These are phyloP conservation scores for Cercospora sp. DNA, from an alignment of 2,329 filamentous ascomycete genomes.

Conservation along the genomic window DNA sequence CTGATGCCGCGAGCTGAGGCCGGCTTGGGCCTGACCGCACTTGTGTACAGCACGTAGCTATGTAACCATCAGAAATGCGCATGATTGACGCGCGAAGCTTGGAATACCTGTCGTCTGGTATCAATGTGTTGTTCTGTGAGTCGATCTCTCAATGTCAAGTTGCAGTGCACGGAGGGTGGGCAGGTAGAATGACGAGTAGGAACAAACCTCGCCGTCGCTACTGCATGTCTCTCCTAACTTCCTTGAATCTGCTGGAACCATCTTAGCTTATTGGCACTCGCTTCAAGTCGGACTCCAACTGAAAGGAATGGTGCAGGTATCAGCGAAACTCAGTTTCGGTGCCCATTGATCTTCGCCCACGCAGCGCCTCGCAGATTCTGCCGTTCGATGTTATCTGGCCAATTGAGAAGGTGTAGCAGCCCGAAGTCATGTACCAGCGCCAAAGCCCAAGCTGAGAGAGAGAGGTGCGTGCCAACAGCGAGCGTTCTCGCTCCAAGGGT, in stretches of 20 bases:
- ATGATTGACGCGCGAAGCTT: neutral
- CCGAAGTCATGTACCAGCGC: neutral
- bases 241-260: no score
- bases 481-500: neutral
- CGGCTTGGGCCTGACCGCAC: neutral
- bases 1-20: neutral
- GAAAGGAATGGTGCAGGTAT: no score
- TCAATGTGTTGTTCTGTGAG: neutral
- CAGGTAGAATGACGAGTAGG: no score
- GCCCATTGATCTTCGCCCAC: neutral
- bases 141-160: neutral
- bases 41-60: neutral
- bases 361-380: neutral
- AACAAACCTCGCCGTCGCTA: no score
- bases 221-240: no score
- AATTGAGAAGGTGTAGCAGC: neutral
- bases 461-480: neutral
- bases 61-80: neutral
- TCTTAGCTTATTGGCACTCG: no score
- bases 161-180: no score
- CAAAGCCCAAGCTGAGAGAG: neutral
- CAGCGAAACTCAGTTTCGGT: neutral
- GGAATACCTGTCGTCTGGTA: neutral
- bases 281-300: no score
- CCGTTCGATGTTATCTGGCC: neutral